These are phyloP conservation scores for Phycomyces nitens DNA, from an alignment of 192 early-diverging fungal species.

Conservation along the genomic window DNA sequence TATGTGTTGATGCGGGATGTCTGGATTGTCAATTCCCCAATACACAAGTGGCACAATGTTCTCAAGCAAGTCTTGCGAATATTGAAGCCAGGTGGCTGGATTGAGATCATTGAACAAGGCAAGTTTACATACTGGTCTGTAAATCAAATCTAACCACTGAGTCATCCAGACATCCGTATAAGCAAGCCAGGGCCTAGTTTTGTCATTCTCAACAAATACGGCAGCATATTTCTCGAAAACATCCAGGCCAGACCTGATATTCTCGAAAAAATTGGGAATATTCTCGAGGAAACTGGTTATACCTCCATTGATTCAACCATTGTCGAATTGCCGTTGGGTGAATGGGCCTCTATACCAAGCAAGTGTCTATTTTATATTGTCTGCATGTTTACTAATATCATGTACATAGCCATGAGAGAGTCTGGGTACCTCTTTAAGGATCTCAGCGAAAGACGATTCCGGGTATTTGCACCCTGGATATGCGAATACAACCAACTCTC, in stretches of 20 bases:
- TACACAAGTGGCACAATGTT: constrained; percentile 16
- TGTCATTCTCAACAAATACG: neutral
- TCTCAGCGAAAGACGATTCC: constrained; percentile 4
- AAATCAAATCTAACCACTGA: neutral
- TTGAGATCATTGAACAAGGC: constrained; percentile 22
- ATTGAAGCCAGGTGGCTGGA: constrained; percentile 26
- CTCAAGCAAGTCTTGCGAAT: constrained; percentile 24
- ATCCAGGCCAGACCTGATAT: neutral
- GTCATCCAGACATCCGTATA: neutral
- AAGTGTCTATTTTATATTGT: too few species aligned
- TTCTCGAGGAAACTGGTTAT: constrained; percentile 2
- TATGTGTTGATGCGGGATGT: constrained; percentile 22
- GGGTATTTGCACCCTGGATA: constrained; percentile 7
- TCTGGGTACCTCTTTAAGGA: constrained; percentile 30
- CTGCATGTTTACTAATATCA: too few species aligned
- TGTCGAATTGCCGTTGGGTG: constrained; percentile 22
- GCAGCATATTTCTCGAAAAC: neutral
- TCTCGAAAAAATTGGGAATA: neutral
- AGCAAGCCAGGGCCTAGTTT: constrained; percentile 4
- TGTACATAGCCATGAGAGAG: constrained; percentile 21
- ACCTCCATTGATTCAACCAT: neutral
- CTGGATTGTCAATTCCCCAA: constrained; percentile 9
- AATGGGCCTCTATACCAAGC: constrained; percentile 23
- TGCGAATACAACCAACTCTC: neutral
- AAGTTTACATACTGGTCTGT: neutral